Evolutionary conservation across 176 grass and related monocot species (phyloP).

Genomic region (Aegilops sharonensis): DNA sequence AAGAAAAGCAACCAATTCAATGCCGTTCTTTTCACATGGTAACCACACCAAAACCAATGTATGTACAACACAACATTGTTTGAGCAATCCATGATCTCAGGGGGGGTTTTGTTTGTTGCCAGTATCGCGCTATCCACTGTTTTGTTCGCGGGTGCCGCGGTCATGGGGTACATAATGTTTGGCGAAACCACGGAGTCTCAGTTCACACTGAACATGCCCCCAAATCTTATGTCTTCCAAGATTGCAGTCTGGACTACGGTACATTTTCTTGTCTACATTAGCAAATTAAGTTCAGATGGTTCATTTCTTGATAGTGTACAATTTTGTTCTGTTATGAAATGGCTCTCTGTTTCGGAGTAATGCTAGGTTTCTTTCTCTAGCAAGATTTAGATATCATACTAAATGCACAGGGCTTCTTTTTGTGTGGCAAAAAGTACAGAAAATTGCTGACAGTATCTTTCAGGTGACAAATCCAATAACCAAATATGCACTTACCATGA

Average conservation of each 20-base stretch:
- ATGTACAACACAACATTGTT: not conserved
- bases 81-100: not conserved
- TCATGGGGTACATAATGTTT: constrained; percentile 72
- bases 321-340: not conserved
- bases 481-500: constrained; percentile 87
- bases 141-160: constrained; percentile 55
- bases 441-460: constrained; percentile 14
- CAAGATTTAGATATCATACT: not conserved
- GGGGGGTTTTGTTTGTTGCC: not conserved
- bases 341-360: not conserved
- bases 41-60: not conserved
- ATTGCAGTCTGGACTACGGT: constrained; percentile 82
- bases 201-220: constrained; percentile 70
- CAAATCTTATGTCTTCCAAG: constrained; percentile 54
- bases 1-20: constrained; percentile 58
- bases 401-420: not conserved
- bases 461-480: constrained; percentile 82
- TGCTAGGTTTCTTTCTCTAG: not conserved
- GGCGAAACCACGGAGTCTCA: constrained; percentile 63
- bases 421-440: not conserved
- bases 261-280: constrained; percentile 21
- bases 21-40: constrained; percentile 49
- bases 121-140: constrained; percentile 55
- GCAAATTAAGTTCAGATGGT: not conserved
- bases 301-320: not conserved